These are phyloP conservation scores for Amaranthus palmeri DNA, from an alignment of 148 eudicot species.

Conservation along the genomic window DNA sequence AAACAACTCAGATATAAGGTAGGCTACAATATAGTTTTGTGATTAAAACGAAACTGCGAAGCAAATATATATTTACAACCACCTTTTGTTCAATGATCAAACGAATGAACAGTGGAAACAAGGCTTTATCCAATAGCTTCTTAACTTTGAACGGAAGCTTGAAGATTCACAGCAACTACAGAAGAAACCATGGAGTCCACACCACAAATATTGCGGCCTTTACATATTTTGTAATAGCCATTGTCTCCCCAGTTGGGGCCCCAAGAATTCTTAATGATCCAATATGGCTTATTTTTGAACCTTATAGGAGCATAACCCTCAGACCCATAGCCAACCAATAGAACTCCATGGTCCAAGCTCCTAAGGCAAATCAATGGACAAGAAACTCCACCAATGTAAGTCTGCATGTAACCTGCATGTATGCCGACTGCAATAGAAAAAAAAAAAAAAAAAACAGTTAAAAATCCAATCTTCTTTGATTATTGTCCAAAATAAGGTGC, in stretches of 20 bases:
- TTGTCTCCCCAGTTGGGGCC: slow-evolving; percentile 77
- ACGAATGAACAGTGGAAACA: slow-evolving; percentile 2
- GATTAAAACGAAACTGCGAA: slow-evolving; percentile 1
- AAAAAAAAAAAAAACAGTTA: slow-evolving; percentile 3
- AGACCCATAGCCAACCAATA: slow-evolving; percentile 71
- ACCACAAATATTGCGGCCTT: slow-evolving; percentile 62
- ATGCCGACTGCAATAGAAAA: slow-evolving; percentile 53
- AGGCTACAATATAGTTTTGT: slow-evolving; percentile 13
- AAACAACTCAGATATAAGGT: background rate
- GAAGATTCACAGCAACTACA: slow-evolving; percentile 45
- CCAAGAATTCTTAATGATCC: slow-evolving; percentile 93
- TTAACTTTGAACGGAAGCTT: background rate
- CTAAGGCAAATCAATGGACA: slow-evolving; percentile 69
- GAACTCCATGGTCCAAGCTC: slow-evolving; percentile 74
- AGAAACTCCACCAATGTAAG: slow-evolving; percentile 69
- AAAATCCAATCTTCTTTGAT: background rate
- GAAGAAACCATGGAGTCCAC: slow-evolving; percentile 76
- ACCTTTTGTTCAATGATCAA: slow-evolving; percentile 11
- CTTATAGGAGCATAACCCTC: slow-evolving; percentile 57
- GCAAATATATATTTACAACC: slow-evolving; percentile 23
- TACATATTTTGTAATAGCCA: slow-evolving; percentile 72
- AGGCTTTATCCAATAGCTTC: background rate
- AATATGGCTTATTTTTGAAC: slow-evolving; percentile 74
- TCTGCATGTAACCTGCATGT: slow-evolving; percentile 78
- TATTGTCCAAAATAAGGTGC: background rate